Conservation (phyloP, 2,329 filamentous ascomycete genomes). For the Exophiala oligosperma region DNA sequence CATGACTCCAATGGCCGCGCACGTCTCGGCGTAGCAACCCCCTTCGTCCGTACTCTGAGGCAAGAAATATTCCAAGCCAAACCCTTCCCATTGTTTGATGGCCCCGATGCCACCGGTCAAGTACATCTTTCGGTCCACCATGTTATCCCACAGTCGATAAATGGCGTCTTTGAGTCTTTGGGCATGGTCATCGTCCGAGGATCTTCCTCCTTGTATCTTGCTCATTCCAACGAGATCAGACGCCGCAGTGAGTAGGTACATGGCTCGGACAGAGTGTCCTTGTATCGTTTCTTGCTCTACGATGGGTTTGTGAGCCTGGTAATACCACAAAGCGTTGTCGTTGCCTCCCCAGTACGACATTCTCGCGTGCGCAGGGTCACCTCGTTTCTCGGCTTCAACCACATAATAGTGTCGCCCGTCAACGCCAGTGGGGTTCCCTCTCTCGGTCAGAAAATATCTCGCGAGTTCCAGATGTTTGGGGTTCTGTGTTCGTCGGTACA, state of each 20-base stretch:
- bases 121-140: slow-evolving; percentile 63
- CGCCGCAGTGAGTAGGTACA: slow-evolving; percentile 61
- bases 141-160: slow-evolving; percentile 57
- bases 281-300: slow-evolving; percentile 55
- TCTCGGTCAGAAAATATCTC: slow-evolving; percentile 58
- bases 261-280: slow-evolving; percentile 60
- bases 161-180: slow-evolving; percentile 42
- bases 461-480: slow-evolving; percentile 49
- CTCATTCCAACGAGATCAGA: slow-evolving; percentile 50
- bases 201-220: slow-evolving; percentile 24
- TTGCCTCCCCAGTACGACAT: slow-evolving; percentile 43
- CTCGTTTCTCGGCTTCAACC: slow-evolving; percentile 53
- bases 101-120: slow-evolving; percentile 62
- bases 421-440: slow-evolving; percentile 54
- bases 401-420: slow-evolving; percentile 56
- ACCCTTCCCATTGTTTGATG: slow-evolving; percentile 61
- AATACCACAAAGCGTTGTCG: slow-evolving; percentile 47
- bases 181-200: background rate
- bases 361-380: slow-evolving; percentile 50
- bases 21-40: slow-evolving; percentile 64
- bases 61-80: slow-evolving; percentile 60
- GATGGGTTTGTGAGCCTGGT: slow-evolving; percentile 59
- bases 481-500: slow-evolving; percentile 44
- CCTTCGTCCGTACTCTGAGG: slow-evolving; percentile 61
- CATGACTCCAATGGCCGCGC: slow-evolving; percentile 60